Percentiles rank a stretch among this genome's conserved stretches.
Conservation (phyloP, 2,329 filamentous ascomycete genomes). For the Claviceps sp. region DNA sequence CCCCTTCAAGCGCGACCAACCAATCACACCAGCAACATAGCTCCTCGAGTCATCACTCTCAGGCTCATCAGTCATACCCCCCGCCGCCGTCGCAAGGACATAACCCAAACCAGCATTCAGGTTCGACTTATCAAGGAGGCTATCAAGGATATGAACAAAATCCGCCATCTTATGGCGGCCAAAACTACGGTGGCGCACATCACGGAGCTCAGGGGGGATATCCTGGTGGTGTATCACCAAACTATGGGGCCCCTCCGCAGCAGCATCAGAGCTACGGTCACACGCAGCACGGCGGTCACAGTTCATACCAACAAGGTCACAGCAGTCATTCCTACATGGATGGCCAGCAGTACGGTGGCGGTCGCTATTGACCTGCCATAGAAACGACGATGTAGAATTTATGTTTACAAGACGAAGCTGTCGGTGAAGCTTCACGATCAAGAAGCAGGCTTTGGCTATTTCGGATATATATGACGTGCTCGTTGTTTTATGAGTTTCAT, state of each 20-base stretch:
- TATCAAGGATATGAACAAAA: slow-evolving; percentile 6
- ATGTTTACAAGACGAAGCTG: too few relatives aligned
- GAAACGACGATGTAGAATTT: not conserved
- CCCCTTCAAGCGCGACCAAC: slow-evolving; percentile 13
- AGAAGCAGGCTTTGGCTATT: not conserved
- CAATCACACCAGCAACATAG: slow-evolving; percentile 16
- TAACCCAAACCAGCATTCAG: slow-evolving; percentile 10
- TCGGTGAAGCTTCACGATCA: not conserved
- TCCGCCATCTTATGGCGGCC: slow-evolving; percentile 11
- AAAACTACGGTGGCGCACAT: slow-evolving; percentile 11
- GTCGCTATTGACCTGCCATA: slow-evolving; percentile 6
- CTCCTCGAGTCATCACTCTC: slow-evolving; percentile 10
- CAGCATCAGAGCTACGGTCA: slow-evolving; percentile 8
- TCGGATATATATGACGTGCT: not conserved
- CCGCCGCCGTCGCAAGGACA: slow-evolving; percentile 9
- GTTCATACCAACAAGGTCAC: slow-evolving; percentile 16
- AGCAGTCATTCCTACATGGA: slow-evolving; percentile 14
- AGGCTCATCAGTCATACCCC: slow-evolving; percentile 11
- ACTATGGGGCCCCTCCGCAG: slow-evolving; percentile 11
- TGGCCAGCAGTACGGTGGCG: slow-evolving; percentile 10
- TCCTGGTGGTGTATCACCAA: slow-evolving; percentile 7
- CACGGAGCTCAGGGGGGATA: slow-evolving; percentile 14
- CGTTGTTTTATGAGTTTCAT: not conserved
- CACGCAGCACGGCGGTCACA: slow-evolving; percentile 6
- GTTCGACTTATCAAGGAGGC: slow-evolving; percentile 1